Evolutionary conservation across 1,284 basidiomycete genomes (phyloP), one percentile per base, ranked within the genome.

Genomic region (Gastroboletus turbinatus): DNA sequence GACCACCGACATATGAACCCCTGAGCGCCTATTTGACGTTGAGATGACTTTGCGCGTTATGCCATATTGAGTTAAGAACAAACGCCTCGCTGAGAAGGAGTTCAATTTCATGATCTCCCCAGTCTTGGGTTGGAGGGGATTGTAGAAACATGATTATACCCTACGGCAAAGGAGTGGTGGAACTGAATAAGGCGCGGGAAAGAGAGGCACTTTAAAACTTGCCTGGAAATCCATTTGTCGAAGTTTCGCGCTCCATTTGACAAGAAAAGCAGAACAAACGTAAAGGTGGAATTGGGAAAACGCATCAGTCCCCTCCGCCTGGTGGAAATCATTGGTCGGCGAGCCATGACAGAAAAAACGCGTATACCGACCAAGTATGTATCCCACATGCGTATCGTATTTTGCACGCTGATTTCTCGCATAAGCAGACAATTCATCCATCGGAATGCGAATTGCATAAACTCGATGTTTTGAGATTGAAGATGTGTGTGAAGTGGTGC

Each of bases 141-240:
- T 99, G 96, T 4, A 99, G 80, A 76, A 98, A 99, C 90, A 99
- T 98, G 73, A 99, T 99, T 73, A 98, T 97, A 50, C 94, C 94
- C 93, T 96, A 39, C 3, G 16, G 1, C 9, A 43, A 35, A 39
- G 8, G 62, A 4, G 43, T 33, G 25, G 14, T 46, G n/a, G 42
- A 33, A 30, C 32, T 60, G 54, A 65, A 58, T 9, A 54, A 36
- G 43, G 17, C 23, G 21, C 14, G 38, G 33, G 7, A 27, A 52
- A 19, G 27, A 16, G 25, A 50, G 7, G 30, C 11, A 36, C 46
- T 46, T 6, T 46, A 14, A 23, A 29, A 57, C 68, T 58, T 60
- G 92, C 95, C 83, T 98, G 96, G 67, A 98, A 98, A 72, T 98
- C 96, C 94, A 97, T 97, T 65, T 89, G 83, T 35, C 88, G 87